Evolutionary conservation across 345 rosid genomes (phyloP), one percentile per base, ranked within the genome.

Genomic region (Garcia nutans): DNA sequence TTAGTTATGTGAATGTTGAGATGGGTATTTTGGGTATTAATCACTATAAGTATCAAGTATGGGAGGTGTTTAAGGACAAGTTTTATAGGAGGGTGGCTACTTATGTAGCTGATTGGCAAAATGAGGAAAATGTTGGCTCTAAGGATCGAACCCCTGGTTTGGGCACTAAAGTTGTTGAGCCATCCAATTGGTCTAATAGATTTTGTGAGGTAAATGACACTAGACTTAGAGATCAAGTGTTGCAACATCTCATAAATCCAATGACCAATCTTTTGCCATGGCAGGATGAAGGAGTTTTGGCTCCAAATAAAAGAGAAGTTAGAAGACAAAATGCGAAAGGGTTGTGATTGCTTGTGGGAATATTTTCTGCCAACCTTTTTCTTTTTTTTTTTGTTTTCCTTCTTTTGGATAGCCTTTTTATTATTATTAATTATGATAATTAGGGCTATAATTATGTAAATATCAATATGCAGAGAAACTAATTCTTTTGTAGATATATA

Each of bases 11-110:
- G 26, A 84, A 94, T 74, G 78, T 87, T 72, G 89, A 87, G 10
- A 83, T 76, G 28, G 83, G 81, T 4, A 7, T 71, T 58, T 72
- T 94, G 91, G 88, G 89, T 26, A 85, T 92, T 33, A 94, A 94
- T 26, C 97, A 94, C 74, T 94, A 94, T 49, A 92, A 94, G 75
- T 92, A 87, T 75, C 97, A 94, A 49, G 97, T 90, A 0, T 94
- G 98, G 98, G 95, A 92, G 6, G 97, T 92, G 85, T 90, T 94
- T 62, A 92, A 91, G 78, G 91, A 94, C 82, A 94, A 94, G 80
- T 92, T 94, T 77, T 83, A 84, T 17, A 76, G 97, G 83, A 88
- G 98, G 69, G 98, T 94, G 20, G 97, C 98, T 47, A 90, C 97
- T 0, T 92, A 92, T 54, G 98, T 94, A 71, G 91, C 86, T 8